Evolutionary conservation across 1,139 yeast genomes (phyloP).

Genomic region (Geotrichum histeridarum): DNA sequence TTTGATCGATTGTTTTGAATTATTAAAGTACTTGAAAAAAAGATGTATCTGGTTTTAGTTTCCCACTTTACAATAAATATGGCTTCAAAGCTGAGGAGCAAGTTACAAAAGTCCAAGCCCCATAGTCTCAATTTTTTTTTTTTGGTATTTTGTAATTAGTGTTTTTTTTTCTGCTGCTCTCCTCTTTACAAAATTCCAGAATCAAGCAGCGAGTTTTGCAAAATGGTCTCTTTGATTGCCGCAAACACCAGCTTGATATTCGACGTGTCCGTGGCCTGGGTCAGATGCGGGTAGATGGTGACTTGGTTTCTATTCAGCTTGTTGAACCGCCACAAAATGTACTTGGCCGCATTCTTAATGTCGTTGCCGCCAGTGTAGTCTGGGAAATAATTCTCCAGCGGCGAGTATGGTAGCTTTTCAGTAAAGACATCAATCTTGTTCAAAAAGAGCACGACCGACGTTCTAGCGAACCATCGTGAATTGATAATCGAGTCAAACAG

Average conservation of each 20-base stretch:
- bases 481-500: conserved; percentile 86
- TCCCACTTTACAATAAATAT: too few species aligned
- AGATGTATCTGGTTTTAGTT: too few species aligned
- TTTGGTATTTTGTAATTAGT: too few species aligned
- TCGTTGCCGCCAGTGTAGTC: conserved; percentile 87
- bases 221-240: conserved; percentile 82
- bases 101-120: too few species aligned
- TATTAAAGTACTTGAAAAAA: too few species aligned
- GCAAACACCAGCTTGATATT: conserved; percentile 86
- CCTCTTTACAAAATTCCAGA: conserved; percentile 60
- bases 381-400: conserved; percentile 77
- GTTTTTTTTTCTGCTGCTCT: too few species aligned
- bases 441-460: conserved; percentile 77
- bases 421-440: conserved; percentile 89
- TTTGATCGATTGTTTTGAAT: too few species aligned
- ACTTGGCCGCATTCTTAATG: conserved; percentile 86
- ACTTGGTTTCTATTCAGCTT: conserved; percentile 79
- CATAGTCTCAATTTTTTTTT: background rate
- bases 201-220: conserved; percentile 78
- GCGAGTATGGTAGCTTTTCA: conserved; percentile 75
- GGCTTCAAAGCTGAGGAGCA: too few species aligned
- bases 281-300: conserved; percentile 81
- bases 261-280: conserved; percentile 92
- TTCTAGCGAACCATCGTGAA: conserved; percentile 85
- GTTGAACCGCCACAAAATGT: conserved; percentile 84